Base-by-base conservation (phyloP, 148 eudicot genomes). In the Fagopyrum homotropicum region DNA sequence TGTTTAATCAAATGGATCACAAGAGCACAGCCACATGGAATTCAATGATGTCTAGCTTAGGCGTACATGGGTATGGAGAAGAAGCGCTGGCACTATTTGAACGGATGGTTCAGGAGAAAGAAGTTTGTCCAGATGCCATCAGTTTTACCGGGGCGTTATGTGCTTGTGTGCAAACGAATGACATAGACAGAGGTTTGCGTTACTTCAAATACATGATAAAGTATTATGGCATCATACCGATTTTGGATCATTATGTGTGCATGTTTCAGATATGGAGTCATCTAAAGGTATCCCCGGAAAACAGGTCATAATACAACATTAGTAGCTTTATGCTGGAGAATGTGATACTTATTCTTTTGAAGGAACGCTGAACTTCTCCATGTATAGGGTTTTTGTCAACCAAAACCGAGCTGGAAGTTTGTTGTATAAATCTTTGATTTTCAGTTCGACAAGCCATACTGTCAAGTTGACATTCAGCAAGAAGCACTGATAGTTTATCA, bases 11-110 rank as follows among this genome's bases (percentile, higher is more conserved):
- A 66, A 88, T 89, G 93, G 86, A 84, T 70, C 70, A 55, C 12
- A 83, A 71, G 80, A 83, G 84, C 75, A 80, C 83, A 71, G 93
- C 91, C 9, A 89, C 93, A 40, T 89, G 91, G 89, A 89, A 89
- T 75, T 81, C 89, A 2, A 88, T 89, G 93, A 89, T 89, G 63
- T 80, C 91, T 45, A 82, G 93, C 75, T 81, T 90, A 48, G 92
- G 90, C 9, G 92, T 90, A 54, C 96, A 90, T 44, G 92, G 92
- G 26, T 73, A 74, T 79, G 89, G 90, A 9, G 83, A 81, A 70
- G 89, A 84, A 78, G 92, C 96, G 1, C 77, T 90, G 47, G 69
- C 16, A 2, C 63, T 86, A 29, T 90, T 88, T 60, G 72, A 75
- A 68, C 72, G 74, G 75, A 90, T 90, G 96, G 78, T 78, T 76